Percentiles rank a stretch among this genome's conserved stretches.
These are phyloP conservation scores for Fusarium equiseti DNA, from an alignment of 2,329 filamentous ascomycete species.

Conservation along the genomic window DNA sequence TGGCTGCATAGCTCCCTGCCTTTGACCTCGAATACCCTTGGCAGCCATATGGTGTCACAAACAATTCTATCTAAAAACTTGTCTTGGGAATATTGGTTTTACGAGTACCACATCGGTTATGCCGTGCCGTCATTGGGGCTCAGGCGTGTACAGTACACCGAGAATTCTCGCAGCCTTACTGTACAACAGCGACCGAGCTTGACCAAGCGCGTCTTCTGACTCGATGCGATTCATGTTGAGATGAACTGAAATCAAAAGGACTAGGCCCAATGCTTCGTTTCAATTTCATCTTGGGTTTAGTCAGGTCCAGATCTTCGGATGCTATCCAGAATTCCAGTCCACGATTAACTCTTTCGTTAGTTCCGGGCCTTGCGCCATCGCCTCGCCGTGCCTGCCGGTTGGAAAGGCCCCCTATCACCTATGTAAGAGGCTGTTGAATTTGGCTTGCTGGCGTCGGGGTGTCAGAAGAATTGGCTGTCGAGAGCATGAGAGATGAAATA, in stretches of 20 bases:
- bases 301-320: conserved; percentile 8
- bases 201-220: background rate
- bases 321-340: conserved; percentile 6
- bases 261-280: background rate
- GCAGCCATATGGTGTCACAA: conserved; percentile 14
- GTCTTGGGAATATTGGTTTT: conserved; percentile 20
- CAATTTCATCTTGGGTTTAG: background rate
- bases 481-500: background rate
- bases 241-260: background rate
- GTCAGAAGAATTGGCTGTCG: background rate
- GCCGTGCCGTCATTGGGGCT: conserved; percentile 19
- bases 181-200: conserved; percentile 12
- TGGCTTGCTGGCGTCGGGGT: background rate
- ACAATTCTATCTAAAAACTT: conserved; percentile 12
- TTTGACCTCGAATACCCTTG: conserved; percentile 13
- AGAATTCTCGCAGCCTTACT: conserved; percentile 21
- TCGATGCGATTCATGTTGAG: background rate
- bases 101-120: conserved; percentile 24
- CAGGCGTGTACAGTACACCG: background rate
- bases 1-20: conserved; percentile 10
- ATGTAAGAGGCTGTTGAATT: background rate
- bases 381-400: background rate
- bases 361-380: conserved; percentile 10
- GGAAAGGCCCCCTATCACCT: background rate
- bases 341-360: background rate